Conservation (phyloP, 495 filamentous ascomycete species). For the Penicillium odoratum region DNA sequence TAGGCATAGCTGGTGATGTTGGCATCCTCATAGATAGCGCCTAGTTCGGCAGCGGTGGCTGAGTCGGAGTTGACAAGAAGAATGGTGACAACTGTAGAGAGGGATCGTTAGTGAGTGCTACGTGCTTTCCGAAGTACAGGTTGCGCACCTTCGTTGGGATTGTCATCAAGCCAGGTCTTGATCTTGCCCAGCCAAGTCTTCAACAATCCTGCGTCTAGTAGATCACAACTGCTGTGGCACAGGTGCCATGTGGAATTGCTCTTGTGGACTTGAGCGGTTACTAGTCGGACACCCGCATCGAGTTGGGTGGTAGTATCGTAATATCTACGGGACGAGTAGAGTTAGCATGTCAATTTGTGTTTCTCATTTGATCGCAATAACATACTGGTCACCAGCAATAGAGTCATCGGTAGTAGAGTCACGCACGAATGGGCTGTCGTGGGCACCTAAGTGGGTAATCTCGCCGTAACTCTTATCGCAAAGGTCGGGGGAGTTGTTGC, state of each 20-base stretch:
- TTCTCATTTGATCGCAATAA: not conserved
- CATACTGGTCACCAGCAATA: conserved; percentile 63
- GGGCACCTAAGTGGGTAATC: conserved; percentile 65
- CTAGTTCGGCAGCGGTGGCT: conserved; percentile 53
- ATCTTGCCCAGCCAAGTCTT: conserved; percentile 61
- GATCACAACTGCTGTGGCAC: conserved; percentile 63
- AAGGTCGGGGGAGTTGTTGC: conserved; percentile 63
- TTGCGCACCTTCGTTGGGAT: conserved; percentile 61
- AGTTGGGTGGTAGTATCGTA: conserved; percentile 72
- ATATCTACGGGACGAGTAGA: conserved; percentile 36
- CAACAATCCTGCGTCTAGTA: conserved; percentile 68
- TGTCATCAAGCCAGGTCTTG: conserved; percentile 65
- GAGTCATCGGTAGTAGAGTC: conserved; percentile 53
- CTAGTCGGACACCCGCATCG: conserved; percentile 66
- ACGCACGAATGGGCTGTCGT: conserved; percentile 60
- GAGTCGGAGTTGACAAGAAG: conserved; percentile 72
- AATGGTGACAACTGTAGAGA: conserved; percentile 62
- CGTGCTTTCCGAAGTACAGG: not conserved
- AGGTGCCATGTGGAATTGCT: conserved; percentile 56
- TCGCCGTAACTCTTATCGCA: conserved; percentile 60
- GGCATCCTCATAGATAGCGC: conserved; percentile 54
- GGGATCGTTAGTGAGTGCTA: conserved; percentile 2
- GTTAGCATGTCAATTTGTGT: not conserved
- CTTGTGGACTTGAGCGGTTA: conserved; percentile 71
- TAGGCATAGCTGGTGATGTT: conserved; percentile 65